A percentile compares a stretch with the other conserved stretches of the same genome.
Evolutionary conservation across 139 green algal genomes (phyloP).

Genomic region (Chlamydomonas incerta): DNA sequence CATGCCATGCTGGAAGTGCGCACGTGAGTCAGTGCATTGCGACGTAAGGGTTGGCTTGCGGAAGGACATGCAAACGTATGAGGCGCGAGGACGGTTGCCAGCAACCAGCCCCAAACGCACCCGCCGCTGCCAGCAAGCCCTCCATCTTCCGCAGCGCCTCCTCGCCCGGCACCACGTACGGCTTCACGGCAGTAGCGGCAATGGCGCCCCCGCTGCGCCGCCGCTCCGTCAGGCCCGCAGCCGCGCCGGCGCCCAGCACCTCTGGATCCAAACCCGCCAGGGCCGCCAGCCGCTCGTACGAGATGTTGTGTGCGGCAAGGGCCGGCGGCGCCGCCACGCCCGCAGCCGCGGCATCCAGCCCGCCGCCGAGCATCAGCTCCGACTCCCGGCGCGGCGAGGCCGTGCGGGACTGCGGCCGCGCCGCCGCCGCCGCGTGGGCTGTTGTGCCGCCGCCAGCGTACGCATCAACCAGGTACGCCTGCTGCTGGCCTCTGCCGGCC

Average conservation of each 20-base stretch:
- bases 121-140: slow-evolving; percentile 9
- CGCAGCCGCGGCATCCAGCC: background rate
- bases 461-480: background rate
- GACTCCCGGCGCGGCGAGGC: background rate
- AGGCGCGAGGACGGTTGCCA: no score
- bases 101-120: no score
- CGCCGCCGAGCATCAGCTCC: background rate
- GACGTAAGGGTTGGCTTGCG: no score
- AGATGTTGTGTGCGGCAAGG: background rate
- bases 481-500: background rate
- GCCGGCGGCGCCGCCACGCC: background rate
- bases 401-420: background rate
- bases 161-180: background rate
- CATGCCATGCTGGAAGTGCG: no score
- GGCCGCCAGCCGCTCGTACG: slow-evolving; percentile 27
- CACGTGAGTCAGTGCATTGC: no score
- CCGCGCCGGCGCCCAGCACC: background rate
- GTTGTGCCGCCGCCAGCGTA: background rate
- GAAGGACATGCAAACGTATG: no score
- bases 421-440: background rate
- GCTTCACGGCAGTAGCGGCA: background rate
- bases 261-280: slow-evolving; percentile 26
- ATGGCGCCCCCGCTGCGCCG: background rate
- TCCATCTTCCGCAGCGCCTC: background rate
- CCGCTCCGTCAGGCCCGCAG: background rate